Evolutionary conservation across 1,139 yeast genomes (phyloP), one percentile per base, ranked within the genome.

Genomic region (Geotrichum armillariae): DNA sequence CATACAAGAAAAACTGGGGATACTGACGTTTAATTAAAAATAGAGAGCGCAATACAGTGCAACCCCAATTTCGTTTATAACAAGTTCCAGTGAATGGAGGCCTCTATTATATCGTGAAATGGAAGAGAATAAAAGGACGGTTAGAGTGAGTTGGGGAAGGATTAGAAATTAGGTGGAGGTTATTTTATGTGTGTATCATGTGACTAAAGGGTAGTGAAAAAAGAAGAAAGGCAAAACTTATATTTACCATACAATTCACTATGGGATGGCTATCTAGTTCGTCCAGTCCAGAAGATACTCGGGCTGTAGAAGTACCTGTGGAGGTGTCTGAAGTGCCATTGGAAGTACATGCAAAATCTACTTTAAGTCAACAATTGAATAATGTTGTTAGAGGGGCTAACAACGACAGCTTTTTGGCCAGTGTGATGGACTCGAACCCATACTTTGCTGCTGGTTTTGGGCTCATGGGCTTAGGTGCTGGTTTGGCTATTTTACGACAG

Each of bases 361-460:
- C 49, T 11, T 33, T 48, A 5, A 31, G 42, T 20, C 45, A 48
- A 29, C 23, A 35, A 29, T n/a, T 48, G 22, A 42, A 37, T 34
- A 25, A 20, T 8, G 36, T 23, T 11, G 25, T 48, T 17, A 18
- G 51, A 43, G 51, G 51, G 5, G 47, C 47, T 21, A 48, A 48
- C 22, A 48, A 48, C 20, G 51, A 48, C 40, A 48, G 47, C 18
- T 38, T 48, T 16, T 34, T 52, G 8, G 52, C 49, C 2, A 21
- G 79, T 52, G 78, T 84, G 7, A 72, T 88, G 58, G 75, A 77
- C 16, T 79, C 82, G 38, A 93, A 93, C 64, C 98, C 97, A 8
- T 89, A 88, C 67, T 93, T 93, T 71, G 95, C 97, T 2, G 99
- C 98, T 0, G 75, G 99, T 62, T 96, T 96, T 60, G 99, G 99